phyloP scores from a whole-genome alignment of 1,139 yeast species.

The Geotrichum aggregatum region DNA sequence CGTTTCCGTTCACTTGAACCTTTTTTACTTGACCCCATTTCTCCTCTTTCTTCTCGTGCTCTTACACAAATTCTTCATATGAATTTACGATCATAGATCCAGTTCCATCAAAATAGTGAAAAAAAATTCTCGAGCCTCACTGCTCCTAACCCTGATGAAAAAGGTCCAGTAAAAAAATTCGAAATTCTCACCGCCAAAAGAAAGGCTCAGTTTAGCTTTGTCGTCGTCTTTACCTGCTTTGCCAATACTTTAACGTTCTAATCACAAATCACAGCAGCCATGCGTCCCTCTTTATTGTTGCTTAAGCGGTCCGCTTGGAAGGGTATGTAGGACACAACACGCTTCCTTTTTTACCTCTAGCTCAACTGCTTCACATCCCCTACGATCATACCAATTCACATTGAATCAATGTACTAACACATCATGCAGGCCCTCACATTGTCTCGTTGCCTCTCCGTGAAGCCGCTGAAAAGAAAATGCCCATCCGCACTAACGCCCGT shows the following conservation, averaged over 20 bases:
- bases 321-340: too few relatives aligned
- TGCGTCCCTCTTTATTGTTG: constrained; percentile 56
- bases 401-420: not conserved
- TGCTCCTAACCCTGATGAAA: constrained; percentile 14
- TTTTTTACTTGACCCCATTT: constrained; percentile 2
- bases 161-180: constrained; percentile 9
- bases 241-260: too few relatives aligned
- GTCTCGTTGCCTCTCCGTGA: constrained; percentile 89
- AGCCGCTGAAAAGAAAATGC: constrained; percentile 74
- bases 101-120: not conserved
- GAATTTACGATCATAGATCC: not conserved
- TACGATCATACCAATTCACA: not conserved
- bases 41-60: not conserved
- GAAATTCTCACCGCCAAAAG: constrained; percentile 3
- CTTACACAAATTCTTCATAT: not conserved
- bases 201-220: too few relatives aligned
- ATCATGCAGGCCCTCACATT: constrained; percentile 70
- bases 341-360: too few relatives aligned
- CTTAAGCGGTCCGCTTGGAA: constrained; percentile 80
- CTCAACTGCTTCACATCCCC: not conserved
- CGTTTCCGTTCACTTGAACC: constrained; percentile 2
- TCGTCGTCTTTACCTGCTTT: too few relatives aligned
- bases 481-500: constrained; percentile 91
- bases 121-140: constrained; percentile 16
- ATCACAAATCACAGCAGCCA: constrained; percentile 28